phyloP scores from a whole-genome alignment of 2,329 filamentous ascomycete species.

The Neocatenulostroma microsporum region DNA sequence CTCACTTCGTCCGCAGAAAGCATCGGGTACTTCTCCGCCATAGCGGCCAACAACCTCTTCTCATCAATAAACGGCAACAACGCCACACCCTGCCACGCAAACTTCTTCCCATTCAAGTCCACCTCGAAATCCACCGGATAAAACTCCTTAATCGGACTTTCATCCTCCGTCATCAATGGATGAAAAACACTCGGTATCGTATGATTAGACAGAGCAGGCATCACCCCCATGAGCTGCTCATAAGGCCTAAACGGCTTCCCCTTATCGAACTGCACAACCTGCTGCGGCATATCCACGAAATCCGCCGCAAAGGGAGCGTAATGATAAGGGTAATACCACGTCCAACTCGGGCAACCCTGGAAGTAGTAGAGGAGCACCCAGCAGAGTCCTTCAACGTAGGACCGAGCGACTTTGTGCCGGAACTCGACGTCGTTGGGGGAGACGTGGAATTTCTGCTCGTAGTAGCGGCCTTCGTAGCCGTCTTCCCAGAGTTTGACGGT shows the following conservation, averaged over 20 bases:
- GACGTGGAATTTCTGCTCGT: constrained; percentile 90
- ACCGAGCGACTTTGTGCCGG: constrained; percentile 75
- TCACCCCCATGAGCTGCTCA: constrained; percentile 95
- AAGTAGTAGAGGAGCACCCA: constrained; percentile 98
- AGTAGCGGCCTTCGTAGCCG: constrained; percentile 91
- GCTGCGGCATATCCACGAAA: constrained; percentile 62
- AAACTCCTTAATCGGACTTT: constrained; percentile 93
- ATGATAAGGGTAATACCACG: constrained; percentile 98
- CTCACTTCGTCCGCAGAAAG: constrained; percentile 67
- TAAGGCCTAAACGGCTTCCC: constrained; percentile 83
- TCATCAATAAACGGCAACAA: constrained; percentile 95
- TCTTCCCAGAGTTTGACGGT: constrained; percentile 89
- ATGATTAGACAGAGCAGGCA: constrained; percentile 87
- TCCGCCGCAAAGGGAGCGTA: constrained; percentile 97
- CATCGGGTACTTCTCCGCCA: constrained; percentile 72
- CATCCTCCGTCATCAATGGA: constrained; percentile 75
- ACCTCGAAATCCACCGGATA: constrained; percentile 91
- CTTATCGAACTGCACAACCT: constrained; percentile 46
- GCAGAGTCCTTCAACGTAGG: constrained; percentile 89
- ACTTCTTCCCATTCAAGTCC: constrained; percentile 96
- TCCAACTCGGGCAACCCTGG: constrained; percentile 96
- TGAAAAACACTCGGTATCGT: constrained; percentile 85
- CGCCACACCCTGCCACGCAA: constrained; percentile 94
- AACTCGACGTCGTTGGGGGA: constrained; percentile 75
- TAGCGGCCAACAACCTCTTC: constrained; percentile 70